Conservation (phyloP, 768 basidiomycete genomes). For the Artomyces pyxidatus region DNA sequence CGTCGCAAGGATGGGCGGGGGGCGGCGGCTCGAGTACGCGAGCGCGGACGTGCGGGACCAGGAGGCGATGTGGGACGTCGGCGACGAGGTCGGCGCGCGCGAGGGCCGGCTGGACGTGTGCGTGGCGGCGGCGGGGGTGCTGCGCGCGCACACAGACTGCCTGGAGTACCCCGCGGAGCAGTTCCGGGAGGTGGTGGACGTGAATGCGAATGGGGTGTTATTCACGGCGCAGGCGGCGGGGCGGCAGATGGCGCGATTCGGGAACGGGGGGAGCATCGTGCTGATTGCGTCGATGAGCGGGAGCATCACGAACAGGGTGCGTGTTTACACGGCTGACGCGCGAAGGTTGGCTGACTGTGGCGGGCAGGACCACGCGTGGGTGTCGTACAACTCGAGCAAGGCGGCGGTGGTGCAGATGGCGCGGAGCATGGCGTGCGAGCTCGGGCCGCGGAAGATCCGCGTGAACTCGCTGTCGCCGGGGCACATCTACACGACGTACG, state of each 20-base stretch:
- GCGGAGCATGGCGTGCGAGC: constrained; percentile 76
- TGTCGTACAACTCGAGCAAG: constrained; percentile 72
- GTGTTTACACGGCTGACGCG: neutral
- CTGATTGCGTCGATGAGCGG: constrained; percentile 38
- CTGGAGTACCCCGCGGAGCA: constrained; percentile 57
- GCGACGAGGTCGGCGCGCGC: constrained; percentile 49
- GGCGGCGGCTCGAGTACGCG: constrained; percentile 49
- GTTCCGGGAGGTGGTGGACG: constrained; percentile 57
- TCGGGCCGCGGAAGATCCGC: constrained; percentile 56
- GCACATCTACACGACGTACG: constrained; percentile 51
- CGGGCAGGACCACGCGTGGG: constrained; percentile 66
- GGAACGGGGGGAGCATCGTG: constrained; percentile 32
- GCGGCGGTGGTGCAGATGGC: constrained; percentile 74
- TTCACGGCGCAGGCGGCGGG: constrained; percentile 31
- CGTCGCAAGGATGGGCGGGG: constrained; percentile 26
- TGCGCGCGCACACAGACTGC: constrained; percentile 52
- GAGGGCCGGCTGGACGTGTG: constrained; percentile 71
- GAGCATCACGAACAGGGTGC: constrained; percentile 52
- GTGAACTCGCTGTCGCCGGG: constrained; percentile 75
- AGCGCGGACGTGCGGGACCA: constrained; percentile 61
- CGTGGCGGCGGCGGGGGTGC: constrained; percentile 70
- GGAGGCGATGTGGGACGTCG: constrained; percentile 45
- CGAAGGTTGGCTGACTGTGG: neutral
- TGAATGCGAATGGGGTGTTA: constrained; percentile 44
- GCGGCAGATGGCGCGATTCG: constrained; percentile 27